A percentile compares a stretch with the other conserved stretches of the same genome.
These are phyloP conservation scores for Clarkia xantiana DNA, from an alignment of 345 rosid species.

Conservation along the genomic window DNA sequence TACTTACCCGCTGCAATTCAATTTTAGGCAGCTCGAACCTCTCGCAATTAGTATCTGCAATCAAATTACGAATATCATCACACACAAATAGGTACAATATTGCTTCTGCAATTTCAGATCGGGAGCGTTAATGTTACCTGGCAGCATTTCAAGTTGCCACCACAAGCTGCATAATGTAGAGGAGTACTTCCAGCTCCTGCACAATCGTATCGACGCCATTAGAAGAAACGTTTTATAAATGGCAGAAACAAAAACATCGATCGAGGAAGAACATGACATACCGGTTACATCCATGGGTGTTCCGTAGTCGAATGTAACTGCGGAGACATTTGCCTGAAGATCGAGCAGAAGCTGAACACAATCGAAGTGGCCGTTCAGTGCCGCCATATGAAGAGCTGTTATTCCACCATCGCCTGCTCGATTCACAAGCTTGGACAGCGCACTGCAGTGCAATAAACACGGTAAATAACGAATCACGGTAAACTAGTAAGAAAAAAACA, in stretches of 20 bases:
- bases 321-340: slow-evolving; percentile 69
- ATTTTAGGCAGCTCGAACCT: slow-evolving; percentile 54
- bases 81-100: slow-evolving; percentile 4
- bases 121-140: slow-evolving; percentile 44
- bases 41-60: slow-evolving; percentile 66
- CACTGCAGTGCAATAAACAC: slow-evolving; percentile 36
- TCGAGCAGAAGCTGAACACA: slow-evolving; percentile 93
- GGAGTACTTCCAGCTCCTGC: slow-evolving; percentile 89
- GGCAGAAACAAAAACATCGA: background rate
- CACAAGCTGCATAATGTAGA: slow-evolving; percentile 83
- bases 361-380: slow-evolving; percentile 84
- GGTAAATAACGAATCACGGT: slow-evolving; percentile 4
- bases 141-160: slow-evolving; percentile 77
- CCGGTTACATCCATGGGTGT: slow-evolving; percentile 97
- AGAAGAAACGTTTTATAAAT: background rate
- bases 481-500: background rate
- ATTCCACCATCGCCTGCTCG: slow-evolving; percentile 95
- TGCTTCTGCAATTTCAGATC: background rate
- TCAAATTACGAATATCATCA: slow-evolving; percentile 7
- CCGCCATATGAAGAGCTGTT: slow-evolving; percentile 95
- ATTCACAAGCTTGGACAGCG: slow-evolving; percentile 77
- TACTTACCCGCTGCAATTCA: slow-evolving; percentile 70
- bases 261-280: slow-evolving; percentile 9
- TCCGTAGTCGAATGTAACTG: slow-evolving; percentile 80
- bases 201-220: background rate